Base-by-base conservation (phyloP, 441 rosid genomes). In the Isatis lusitanica region DNA sequence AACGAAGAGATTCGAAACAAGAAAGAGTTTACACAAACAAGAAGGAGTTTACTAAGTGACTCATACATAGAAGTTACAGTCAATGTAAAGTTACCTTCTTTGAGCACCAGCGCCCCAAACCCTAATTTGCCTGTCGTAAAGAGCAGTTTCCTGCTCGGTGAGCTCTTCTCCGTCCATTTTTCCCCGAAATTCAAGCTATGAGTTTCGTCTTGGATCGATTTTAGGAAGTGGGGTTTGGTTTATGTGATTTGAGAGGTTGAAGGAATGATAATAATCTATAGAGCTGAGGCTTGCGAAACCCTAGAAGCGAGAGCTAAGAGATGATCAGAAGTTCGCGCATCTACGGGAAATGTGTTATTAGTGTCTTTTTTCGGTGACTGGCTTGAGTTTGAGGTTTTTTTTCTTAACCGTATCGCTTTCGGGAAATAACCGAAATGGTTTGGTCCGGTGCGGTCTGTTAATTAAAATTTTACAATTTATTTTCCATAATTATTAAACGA, bases 61-160 rank as follows among this genome's bases (percentile, higher is more conserved):
- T 51, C 33, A 53, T 12, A 3, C 2, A 58, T 30, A 6, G 2
- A 51, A 39, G 15, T 26, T 30, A 17, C 2, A 30, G 17, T 1
- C 9, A 43, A 17, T 7, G 31, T 21, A 61, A 36, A 15, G 31
- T 21, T 71, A 90, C 96, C 97, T 87, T 76, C 97, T 74, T 70
- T 93, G 98, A 71, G 98, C 97, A 83, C 87, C 90, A 66, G 90
- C 96, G 1, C 96, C 98, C 97, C 96, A 93, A 85, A 93, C 97
- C 90, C 96, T 88, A 83, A 91, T 90, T 60, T 90, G 96, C 35
- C 97, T 88, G 71, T 91, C 97, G 68, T 90, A 91, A 13, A 91
- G 63, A 15, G 96, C 98, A 63, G 97, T 91, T 68, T 93, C 98
- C 77, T 93, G 96, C 87, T 88, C 96, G 5, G 97, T 93, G 69